phyloP scores from a whole-genome alignment of 805 yeast species.

The Gaillardinia entomophila region DNA sequence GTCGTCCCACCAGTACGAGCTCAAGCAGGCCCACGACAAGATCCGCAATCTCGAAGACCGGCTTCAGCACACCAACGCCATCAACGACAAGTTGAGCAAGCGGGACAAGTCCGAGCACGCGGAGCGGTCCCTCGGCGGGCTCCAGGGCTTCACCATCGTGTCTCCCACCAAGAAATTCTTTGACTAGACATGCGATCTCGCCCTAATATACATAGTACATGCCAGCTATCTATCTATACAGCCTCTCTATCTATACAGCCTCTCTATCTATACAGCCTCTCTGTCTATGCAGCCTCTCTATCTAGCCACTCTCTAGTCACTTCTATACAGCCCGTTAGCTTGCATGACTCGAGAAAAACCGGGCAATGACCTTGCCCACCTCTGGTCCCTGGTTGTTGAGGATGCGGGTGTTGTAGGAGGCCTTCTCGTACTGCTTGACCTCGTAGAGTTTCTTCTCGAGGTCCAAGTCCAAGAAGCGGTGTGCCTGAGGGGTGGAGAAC shows the following conservation, averaged over 20 bases:
- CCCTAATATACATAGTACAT: not conserved
- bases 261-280: too few relatives aligned
- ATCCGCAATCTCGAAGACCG: slow-evolving; percentile 25
- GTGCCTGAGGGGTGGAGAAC: slow-evolving; percentile 38
- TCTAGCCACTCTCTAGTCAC: too few relatives aligned
- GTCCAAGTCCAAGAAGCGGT: slow-evolving; percentile 17
- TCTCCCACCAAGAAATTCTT: slow-evolving; percentile 21
- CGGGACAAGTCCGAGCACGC: slow-evolving; percentile 10
- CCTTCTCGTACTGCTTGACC: slow-evolving; percentile 19
- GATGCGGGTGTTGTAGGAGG: slow-evolving; percentile 21
- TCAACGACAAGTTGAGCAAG: slow-evolving; percentile 29
- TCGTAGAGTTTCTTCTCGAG: slow-evolving; percentile 14
- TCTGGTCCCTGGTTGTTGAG: slow-evolving; percentile 35
- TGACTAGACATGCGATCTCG: slow-evolving; percentile 1
- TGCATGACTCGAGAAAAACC: slow-evolving; percentile 17
- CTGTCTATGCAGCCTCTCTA: too few relatives aligned
- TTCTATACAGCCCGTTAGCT: not conserved
- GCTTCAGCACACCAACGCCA: slow-evolving; percentile 20
- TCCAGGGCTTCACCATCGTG: slow-evolving; percentile 35
- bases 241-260: too few relatives aligned
- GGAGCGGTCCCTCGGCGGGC: slow-evolving; percentile 21
- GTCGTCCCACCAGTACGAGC: slow-evolving; percentile 28
- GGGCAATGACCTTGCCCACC: slow-evolving; percentile 29
- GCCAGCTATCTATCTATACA: too few relatives aligned
- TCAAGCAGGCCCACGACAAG: slow-evolving; percentile 30